Percentiles rank a stretch among this genome's conserved stretches.
Conservation (phyloP, 495 filamentous ascomycete genomes). For the Neurospora africana region DNA sequence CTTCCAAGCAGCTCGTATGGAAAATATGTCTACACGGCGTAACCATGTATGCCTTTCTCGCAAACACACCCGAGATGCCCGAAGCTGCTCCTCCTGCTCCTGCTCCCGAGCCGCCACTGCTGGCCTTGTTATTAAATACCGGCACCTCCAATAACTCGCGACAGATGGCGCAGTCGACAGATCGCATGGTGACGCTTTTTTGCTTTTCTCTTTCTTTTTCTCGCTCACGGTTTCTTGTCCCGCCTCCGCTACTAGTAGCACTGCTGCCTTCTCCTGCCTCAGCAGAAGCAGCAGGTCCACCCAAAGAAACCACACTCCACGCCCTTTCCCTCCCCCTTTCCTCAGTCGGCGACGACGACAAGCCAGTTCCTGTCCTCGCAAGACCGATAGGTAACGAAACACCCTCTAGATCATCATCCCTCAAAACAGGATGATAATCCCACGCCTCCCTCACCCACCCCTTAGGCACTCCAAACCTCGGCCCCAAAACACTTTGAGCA, state of each 20-base stretch:
- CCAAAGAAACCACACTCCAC: constrained; percentile 6
- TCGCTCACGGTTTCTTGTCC: constrained; percentile 13
- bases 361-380: constrained; percentile 6
- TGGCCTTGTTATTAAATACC: constrained; percentile 46
- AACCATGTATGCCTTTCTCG: constrained; percentile 82
- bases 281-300: not conserved
- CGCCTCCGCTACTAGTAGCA: not conserved
- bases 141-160: constrained; percentile 84
- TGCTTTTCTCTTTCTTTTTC: constrained; percentile 31
- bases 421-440: constrained; percentile 87
- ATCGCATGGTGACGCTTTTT: constrained; percentile 30
- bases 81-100: constrained; percentile 6
- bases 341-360: constrained; percentile 24
- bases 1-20: constrained; percentile 85
- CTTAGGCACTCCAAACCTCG: constrained; percentile 53
- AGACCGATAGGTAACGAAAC: too few species aligned
- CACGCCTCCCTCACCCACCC: constrained; percentile 75
- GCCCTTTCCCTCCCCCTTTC: constrained; percentile 7
- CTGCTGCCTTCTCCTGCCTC: not conserved
- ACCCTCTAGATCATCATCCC: constrained; percentile 53
- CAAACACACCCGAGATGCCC: constrained; percentile 60
- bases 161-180: constrained; percentile 87
- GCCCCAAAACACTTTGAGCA: constrained; percentile 77
- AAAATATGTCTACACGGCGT: constrained; percentile 96
- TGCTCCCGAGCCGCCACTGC: constrained; percentile 16